Percentiles rank a stretch among this genome's conserved stretches.
Conservation (phyloP, 352 stramenopile species). For the Chrysophaeum taylorii region DNA sequence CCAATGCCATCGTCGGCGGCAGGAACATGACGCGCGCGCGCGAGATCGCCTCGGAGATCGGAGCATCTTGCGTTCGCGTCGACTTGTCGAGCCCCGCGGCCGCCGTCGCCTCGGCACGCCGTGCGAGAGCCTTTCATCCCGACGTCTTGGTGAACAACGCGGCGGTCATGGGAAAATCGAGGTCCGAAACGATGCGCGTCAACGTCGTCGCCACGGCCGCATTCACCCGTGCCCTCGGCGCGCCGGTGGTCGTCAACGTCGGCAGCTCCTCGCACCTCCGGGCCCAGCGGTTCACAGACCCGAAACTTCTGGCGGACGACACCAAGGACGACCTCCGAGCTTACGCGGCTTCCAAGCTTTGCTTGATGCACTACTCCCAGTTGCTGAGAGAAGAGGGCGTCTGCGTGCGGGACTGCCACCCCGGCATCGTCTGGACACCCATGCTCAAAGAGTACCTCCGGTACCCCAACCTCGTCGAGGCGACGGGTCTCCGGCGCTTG, state of each 20-base stretch:
- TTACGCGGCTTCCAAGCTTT: background rate
- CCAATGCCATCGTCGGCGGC: background rate
- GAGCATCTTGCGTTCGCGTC: too few species aligned
- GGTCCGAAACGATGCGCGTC: background rate
- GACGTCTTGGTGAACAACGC: slow-evolving; percentile 4
- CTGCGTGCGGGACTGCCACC: background rate
- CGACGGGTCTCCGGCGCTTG: background rate
- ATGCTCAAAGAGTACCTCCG: background rate
- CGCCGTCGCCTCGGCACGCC: too few species aligned
- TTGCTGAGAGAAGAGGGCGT: background rate
- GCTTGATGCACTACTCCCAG: background rate
- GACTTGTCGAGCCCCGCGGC: too few species aligned
- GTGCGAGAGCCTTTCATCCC: too few species aligned
- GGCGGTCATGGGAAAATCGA: background rate
- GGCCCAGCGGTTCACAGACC: background rate
- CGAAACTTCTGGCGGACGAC: background rate
- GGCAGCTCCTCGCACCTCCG: background rate
- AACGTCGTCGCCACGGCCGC: too few species aligned
- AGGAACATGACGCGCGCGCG: too few species aligned
- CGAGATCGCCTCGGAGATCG: too few species aligned
- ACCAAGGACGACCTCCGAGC: background rate
- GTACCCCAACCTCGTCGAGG: too few species aligned
- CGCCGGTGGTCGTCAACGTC: slow-evolving; percentile 4
- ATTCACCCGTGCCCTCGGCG: too few species aligned
- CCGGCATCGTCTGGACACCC: background rate